Conservation (phyloP, 73 alveolate genomes). For the Breviolum minutum region DNA sequence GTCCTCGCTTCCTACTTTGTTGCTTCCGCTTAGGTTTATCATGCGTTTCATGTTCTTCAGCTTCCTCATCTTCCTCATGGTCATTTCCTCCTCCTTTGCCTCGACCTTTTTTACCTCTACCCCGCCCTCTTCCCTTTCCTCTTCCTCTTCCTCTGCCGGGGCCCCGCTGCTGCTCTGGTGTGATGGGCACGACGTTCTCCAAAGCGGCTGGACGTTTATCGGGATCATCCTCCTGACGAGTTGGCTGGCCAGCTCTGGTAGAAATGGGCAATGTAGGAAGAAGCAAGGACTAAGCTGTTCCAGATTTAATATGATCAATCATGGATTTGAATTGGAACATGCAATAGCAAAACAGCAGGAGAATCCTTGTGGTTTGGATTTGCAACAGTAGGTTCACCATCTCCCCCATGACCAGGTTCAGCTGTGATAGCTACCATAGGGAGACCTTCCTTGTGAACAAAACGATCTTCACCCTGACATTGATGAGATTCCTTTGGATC, state of each 20-base stretch:
- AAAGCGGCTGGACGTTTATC: constrained; percentile 24
- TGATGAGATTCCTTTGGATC: too few species aligned
- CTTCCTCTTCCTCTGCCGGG: not conserved
- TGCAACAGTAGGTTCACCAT: too few species aligned
- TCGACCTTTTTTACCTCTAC: not conserved
- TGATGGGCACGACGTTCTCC: not conserved
- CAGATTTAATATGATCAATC: not conserved
- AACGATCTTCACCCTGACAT: too few species aligned
- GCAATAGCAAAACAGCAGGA: too few species aligned
- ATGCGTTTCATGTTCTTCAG: not conserved
- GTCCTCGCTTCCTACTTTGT: not conserved
- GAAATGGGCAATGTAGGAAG: not conserved
- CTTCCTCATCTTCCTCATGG: not conserved
- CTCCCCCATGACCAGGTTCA: too few species aligned
- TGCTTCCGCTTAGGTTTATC: not conserved
- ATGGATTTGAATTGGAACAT: not conserved
- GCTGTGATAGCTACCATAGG: too few species aligned
- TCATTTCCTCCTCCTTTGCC: not conserved
- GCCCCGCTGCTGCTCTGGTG: not conserved
- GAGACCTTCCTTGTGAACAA: too few species aligned
- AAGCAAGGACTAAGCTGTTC: not conserved
- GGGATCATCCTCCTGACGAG: not conserved
- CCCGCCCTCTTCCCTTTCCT: constrained; percentile 3
- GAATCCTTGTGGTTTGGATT: too few species aligned
- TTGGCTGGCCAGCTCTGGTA: too few species aligned